Evolutionary conservation across 352 stramenopile species (phyloP).

Genomic region (Peronospora farinosa): DNA sequence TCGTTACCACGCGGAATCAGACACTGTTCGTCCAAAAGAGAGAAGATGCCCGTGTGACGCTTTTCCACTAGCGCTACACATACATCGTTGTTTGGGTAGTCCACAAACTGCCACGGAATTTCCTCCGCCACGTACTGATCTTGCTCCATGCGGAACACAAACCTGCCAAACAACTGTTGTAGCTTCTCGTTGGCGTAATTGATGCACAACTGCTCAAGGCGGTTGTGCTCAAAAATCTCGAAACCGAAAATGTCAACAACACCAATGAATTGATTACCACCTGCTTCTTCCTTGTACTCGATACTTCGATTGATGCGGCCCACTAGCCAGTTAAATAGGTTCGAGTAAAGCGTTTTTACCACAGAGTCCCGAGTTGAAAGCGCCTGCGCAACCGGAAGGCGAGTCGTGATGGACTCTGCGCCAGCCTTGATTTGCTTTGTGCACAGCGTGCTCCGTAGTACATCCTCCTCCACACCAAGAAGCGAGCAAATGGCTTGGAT

Average conservation of each 20-base stretch:
- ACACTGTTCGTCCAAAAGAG: constrained; percentile 82
- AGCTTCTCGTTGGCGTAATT: constrained; percentile 88
- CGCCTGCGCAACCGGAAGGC: constrained; percentile 58
- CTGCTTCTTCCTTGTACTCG: constrained; percentile 62
- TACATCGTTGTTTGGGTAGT: constrained; percentile 83
- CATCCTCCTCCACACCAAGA: constrained; percentile 55
- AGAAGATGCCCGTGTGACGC: constrained; percentile 71
- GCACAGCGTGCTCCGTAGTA: constrained; percentile 56
- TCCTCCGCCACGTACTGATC: constrained; percentile 77
- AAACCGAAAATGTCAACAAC: constrained; percentile 90
- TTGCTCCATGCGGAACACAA: constrained; percentile 85
- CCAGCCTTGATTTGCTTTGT: constrained; percentile 79
- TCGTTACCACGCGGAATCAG: constrained; percentile 79
- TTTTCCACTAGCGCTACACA: constrained; percentile 74
- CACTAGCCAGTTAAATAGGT: constrained; percentile 93
- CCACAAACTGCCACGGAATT: constrained; percentile 86
- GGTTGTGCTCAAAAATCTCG: constrained; percentile 89
- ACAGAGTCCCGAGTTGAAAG: constrained; percentile 76
- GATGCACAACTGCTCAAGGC: constrained; percentile 86
- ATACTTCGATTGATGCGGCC: constrained; percentile 89
- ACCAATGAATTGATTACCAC: constrained; percentile 76
- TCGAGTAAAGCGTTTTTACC: constrained; percentile 84
- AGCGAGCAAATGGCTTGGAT: constrained; percentile 79
- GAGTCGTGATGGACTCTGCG: constrained; percentile 69
- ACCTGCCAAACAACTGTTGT: constrained; percentile 74